These are phyloP conservation scores for Quercus berberidifolia DNA, from an alignment of 306 rosid genomes.

Conservation along the genomic window DNA sequence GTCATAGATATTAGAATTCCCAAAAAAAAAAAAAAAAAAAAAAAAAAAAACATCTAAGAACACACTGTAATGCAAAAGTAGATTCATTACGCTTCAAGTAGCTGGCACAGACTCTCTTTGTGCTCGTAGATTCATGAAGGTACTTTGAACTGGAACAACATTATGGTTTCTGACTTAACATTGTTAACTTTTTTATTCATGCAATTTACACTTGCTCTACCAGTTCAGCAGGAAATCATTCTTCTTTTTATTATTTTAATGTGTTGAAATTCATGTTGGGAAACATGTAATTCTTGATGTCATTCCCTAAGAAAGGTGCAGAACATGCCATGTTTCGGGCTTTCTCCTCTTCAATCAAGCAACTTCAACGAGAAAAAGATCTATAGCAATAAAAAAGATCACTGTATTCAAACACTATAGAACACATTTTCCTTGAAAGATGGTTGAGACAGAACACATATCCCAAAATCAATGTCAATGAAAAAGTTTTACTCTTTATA, in stretches of 20 bases:
- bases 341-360: not conserved
- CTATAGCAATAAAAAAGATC: not conserved
- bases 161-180: not conserved
- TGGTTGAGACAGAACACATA: constrained; percentile 8
- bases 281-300: not conserved
- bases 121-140: not conserved
- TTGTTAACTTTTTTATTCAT: not conserved
- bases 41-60: too few species aligned
- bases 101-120: not conserved
- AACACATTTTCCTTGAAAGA: not conserved
- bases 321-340: not conserved
- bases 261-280: not conserved
- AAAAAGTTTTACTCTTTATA: constrained; percentile 4
- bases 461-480: constrained; percentile 11
- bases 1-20: too few species aligned
- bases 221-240: not conserved
- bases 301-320: not conserved
- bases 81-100: not conserved
- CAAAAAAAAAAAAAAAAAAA: too few species aligned
- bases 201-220: not conserved
- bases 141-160: not conserved
- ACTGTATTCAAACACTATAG: not conserved
- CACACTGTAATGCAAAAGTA: not conserved
- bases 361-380: not conserved
- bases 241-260: not conserved